phyloP scores from a whole-genome alignment of 129 eudicot genomes.

The Dittrichia graveolens region DNA sequence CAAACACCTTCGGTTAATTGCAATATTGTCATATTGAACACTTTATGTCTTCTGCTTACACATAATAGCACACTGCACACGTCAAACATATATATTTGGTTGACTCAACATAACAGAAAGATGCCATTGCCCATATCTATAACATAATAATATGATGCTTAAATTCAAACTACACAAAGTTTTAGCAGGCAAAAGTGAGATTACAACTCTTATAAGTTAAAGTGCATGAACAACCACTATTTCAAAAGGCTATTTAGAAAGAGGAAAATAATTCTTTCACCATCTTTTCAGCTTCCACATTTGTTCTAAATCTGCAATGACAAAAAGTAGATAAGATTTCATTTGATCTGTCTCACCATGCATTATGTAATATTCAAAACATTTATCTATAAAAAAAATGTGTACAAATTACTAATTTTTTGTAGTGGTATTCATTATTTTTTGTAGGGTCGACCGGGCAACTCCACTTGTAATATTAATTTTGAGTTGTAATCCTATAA shows the following conservation, averaged over 20 bases:
- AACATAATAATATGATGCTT: conserved; percentile 6
- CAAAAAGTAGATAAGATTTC: neutral
- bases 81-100: neutral
- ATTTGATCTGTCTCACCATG: neutral
- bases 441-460: too few relatives aligned
- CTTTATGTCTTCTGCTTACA: too few relatives aligned
- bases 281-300: conserved; percentile 30
- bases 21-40: too few relatives aligned
- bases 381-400: too few relatives aligned
- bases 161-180: conserved; percentile 22
- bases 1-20: too few relatives aligned
- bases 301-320: conserved; percentile 47
- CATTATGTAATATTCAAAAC: too few relatives aligned
- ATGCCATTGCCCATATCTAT: conserved; percentile 20
- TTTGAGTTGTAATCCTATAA: too few relatives aligned
- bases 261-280: conserved; percentile 22
- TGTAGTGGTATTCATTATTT: too few relatives aligned
- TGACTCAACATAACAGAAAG: neutral
- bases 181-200: conserved; percentile 17
- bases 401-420: too few relatives aligned
- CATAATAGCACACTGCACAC: too few relatives aligned
- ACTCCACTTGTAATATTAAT: too few relatives aligned
- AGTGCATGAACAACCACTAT: conserved; percentile 10
- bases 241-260: conserved; percentile 14
- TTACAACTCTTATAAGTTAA: conserved; percentile 19